Evolutionary conservation across 768 basidiomycete genomes (phyloP).

Genomic region (Sporobolomyces pararoseus): DNA sequence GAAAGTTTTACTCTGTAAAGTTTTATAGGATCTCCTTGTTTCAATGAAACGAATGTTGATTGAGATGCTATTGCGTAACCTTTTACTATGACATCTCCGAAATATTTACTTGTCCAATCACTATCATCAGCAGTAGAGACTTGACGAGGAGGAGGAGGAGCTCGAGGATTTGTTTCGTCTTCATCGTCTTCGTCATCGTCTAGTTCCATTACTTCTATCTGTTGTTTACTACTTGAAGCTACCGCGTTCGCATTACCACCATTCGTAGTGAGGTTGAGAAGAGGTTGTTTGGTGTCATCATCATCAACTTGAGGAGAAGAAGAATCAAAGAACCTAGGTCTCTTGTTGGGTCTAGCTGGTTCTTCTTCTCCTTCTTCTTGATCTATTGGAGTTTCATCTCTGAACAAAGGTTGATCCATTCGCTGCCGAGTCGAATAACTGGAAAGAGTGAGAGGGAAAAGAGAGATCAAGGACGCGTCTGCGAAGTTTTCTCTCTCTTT

Average conservation of each 20-base stretch:
- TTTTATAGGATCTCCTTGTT: constrained; percentile 19
- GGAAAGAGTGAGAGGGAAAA: background rate
- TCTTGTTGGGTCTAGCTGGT: background rate
- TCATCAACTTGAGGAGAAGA: background rate
- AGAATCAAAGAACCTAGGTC: no score
- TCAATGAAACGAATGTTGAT: constrained; percentile 14
- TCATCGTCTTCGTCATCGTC: constrained; percentile 11
- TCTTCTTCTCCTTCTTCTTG: background rate
- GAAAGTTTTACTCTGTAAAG: constrained; percentile 17
- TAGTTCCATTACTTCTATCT: constrained; percentile 2
- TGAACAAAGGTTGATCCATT: background rate
- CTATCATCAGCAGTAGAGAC: background rate
- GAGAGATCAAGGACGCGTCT: background rate
- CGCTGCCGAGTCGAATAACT: background rate
- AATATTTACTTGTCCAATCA: constrained; percentile 11
- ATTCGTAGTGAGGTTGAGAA: background rate
- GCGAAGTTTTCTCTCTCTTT: background rate
- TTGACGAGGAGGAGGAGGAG: background rate
- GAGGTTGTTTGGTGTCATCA: background rate
- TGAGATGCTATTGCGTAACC: constrained; percentile 11
- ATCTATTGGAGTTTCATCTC: constrained; percentile 4
- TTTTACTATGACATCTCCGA: constrained; percentile 29
- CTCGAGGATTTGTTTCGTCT: no score
- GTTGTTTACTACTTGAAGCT: background rate
- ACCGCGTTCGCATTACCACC: no score